phyloP scores from a whole-genome alignment of 192 early-diverging fungal genomes.

The Gonapodya sp. region DNA sequence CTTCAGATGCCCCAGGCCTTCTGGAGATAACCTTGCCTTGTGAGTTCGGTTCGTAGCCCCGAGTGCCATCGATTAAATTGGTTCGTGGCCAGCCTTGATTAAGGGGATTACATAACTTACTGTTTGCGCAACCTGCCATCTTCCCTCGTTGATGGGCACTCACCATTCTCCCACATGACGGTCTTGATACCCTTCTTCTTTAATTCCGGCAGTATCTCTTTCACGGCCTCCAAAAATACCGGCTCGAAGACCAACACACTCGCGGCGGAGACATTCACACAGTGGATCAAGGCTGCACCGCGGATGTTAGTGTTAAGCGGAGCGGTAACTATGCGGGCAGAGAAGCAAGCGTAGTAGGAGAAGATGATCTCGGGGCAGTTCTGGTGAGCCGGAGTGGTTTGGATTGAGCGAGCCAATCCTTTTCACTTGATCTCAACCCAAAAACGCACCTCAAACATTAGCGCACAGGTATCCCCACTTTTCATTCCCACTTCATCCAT shows the following conservation, averaged over 20 bases:
- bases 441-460: neutral
- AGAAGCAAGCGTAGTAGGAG: conserved; percentile 5
- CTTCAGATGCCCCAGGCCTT: neutral
- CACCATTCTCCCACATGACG: neutral
- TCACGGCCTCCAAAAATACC: neutral
- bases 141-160: neutral
- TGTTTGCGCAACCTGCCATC: too few species aligned
- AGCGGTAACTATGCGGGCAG: neutral
- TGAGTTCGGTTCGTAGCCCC: too few species aligned
- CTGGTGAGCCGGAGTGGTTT: neutral
- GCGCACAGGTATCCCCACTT: neutral
- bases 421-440: too few species aligned
- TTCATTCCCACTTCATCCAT: neutral
- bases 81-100: too few species aligned
- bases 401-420: too few species aligned
- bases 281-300: neutral
- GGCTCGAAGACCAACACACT: neutral
- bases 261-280: neutral
- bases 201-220: neutral
- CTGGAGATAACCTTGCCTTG: too few species aligned
- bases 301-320: neutral
- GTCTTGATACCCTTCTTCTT: neutral
- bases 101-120: too few species aligned
- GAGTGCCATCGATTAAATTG: too few species aligned
- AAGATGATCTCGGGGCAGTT: conserved; percentile 6